These are phyloP conservation scores for Dryas octopetala DNA, from an alignment of 306 rosid species.

Conservation along the genomic window DNA sequence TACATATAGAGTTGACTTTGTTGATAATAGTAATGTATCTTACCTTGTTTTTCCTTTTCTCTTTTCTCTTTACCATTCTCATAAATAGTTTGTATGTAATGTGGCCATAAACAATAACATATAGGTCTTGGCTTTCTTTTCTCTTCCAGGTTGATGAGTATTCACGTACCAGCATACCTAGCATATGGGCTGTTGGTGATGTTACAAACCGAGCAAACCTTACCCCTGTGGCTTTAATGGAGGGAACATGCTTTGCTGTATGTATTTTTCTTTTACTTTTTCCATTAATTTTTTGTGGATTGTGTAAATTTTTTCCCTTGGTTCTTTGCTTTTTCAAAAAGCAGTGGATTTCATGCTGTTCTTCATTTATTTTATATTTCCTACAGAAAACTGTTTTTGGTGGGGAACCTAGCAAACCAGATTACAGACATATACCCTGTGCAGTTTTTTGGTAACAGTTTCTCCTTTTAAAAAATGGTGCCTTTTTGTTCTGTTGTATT, in stretches of 20 bases:
- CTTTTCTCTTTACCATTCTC: not conserved
- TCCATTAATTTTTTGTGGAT: not conserved
- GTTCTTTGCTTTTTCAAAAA: conserved; percentile 3
- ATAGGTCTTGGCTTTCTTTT: conserved; percentile 11
- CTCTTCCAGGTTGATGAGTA: conserved; percentile 71
- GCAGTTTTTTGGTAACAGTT: conserved; percentile 51
- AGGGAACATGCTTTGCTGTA: conserved; percentile 82
- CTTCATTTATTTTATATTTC: conserved; percentile 24
- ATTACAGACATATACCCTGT: conserved; percentile 50
- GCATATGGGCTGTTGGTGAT: conserved; percentile 97
- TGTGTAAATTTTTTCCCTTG: not conserved
- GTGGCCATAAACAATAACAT: not conserved
- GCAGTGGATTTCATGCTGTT: not conserved
- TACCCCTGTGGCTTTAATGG: conserved; percentile 96
- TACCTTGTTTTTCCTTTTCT: not conserved
- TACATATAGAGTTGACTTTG: not conserved
- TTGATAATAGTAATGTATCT: not conserved
- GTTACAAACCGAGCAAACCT: conserved; percentile 87
- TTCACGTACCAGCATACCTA: conserved; percentile 72
- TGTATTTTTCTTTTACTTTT: conserved; percentile 34
- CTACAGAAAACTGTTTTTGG: conserved; percentile 86
- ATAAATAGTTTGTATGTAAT: conserved; percentile 7
- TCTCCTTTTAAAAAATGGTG: not conserved
- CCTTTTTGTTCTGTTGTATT: not conserved
- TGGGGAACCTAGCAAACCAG: conserved; percentile 68